Conservation (phyloP, 257 asterid genomes). For the Thymus quinquecostatus region DNA sequence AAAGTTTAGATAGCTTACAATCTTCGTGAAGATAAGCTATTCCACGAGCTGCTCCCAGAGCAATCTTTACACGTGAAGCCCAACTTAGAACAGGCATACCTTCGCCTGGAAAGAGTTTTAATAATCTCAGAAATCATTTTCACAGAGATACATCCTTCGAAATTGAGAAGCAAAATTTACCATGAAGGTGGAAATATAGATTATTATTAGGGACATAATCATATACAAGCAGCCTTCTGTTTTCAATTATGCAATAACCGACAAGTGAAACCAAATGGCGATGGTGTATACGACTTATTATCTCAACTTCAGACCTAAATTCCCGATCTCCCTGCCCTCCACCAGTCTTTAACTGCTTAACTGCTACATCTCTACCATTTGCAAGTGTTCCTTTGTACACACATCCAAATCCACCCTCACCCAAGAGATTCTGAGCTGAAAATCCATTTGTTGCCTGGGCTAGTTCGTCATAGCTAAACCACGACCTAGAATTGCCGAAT, state of each 20-base stretch:
- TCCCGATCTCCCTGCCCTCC: slow-evolving; percentile 95
- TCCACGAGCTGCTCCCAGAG: slow-evolving; percentile 94
- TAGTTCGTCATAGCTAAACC: slow-evolving; percentile 75
- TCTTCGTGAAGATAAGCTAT: slow-evolving; percentile 90
- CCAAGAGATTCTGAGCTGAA: slow-evolving; percentile 72
- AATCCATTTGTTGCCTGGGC: slow-evolving; percentile 76
- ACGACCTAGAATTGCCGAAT: slow-evolving; percentile 62
- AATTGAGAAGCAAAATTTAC: slow-evolving; percentile 45
- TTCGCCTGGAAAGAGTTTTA: slow-evolving; percentile 44
- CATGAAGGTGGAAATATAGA: slow-evolving; percentile 92
- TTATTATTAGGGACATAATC: slow-evolving; percentile 80
- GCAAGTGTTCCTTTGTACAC: slow-evolving; percentile 77
- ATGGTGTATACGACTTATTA: slow-evolving; percentile 91
- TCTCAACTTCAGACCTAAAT: slow-evolving; percentile 94
- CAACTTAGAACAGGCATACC: slow-evolving; percentile 65
- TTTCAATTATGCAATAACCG: slow-evolving; percentile 83
- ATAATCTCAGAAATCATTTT: slow-evolving; percentile 23
- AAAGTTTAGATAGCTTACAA: slow-evolving; percentile 45
- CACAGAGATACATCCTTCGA: slow-evolving; percentile 10
- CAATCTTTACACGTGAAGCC: slow-evolving; percentile 74
- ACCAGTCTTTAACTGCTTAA: slow-evolving; percentile 81
- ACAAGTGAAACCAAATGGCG: slow-evolving; percentile 95
- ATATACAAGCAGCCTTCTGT: slow-evolving; percentile 83
- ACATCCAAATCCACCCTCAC: slow-evolving; percentile 94
- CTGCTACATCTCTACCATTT: slow-evolving; percentile 84